Percentiles rank a stretch among this genome's conserved stretches.
Evolutionary conservation across 2,329 filamentous ascomycete species (phyloP).

Genomic region (Helminthosporium solani): DNA sequence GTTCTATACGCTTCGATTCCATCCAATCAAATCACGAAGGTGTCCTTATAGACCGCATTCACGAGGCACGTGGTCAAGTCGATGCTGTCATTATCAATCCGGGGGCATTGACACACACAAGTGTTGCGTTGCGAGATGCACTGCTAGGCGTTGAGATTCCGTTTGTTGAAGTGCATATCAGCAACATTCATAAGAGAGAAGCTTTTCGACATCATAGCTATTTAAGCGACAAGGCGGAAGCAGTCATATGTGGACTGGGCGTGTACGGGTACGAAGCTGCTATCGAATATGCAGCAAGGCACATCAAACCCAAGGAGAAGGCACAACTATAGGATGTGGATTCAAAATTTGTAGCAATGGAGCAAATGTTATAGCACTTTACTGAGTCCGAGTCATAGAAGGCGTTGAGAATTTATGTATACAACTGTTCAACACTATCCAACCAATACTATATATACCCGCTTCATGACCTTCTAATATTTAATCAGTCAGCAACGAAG

Average conservation of each 20-base stretch:
- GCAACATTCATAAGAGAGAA: slow-evolving; percentile 72
- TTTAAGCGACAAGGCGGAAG: slow-evolving; percentile 72
- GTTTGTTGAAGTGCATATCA: slow-evolving; percentile 76
- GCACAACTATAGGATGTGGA: neutral
- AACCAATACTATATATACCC: too few species aligned
- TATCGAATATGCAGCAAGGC: slow-evolving; percentile 44
- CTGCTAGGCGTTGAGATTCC: slow-evolving; percentile 67
- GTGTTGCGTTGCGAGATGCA: slow-evolving; percentile 73
- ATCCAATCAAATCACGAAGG: slow-evolving; percentile 82
- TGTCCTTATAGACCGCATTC: slow-evolving; percentile 71
- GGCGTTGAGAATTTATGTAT: too few species aligned
- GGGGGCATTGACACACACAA: slow-evolving; percentile 73
- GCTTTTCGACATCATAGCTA: slow-evolving; percentile 68
- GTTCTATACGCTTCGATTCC: slow-evolving; percentile 54
- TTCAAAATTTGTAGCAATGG: neutral
- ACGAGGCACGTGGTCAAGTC: slow-evolving; percentile 59
- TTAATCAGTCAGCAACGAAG: too few species aligned
- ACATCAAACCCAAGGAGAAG: slow-evolving; percentile 29
- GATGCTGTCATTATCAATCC: slow-evolving; percentile 76
- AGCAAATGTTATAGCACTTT: too few species aligned
- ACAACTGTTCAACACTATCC: too few species aligned
- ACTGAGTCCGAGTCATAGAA: too few species aligned
- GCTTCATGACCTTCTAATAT: too few species aligned
- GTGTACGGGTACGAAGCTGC: slow-evolving; percentile 51
- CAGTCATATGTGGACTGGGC: slow-evolving; percentile 68